These are phyloP conservation scores for Rhynchosporium graminicola DNA, from an alignment of 2,329 filamentous ascomycete species.

Conservation along the genomic window DNA sequence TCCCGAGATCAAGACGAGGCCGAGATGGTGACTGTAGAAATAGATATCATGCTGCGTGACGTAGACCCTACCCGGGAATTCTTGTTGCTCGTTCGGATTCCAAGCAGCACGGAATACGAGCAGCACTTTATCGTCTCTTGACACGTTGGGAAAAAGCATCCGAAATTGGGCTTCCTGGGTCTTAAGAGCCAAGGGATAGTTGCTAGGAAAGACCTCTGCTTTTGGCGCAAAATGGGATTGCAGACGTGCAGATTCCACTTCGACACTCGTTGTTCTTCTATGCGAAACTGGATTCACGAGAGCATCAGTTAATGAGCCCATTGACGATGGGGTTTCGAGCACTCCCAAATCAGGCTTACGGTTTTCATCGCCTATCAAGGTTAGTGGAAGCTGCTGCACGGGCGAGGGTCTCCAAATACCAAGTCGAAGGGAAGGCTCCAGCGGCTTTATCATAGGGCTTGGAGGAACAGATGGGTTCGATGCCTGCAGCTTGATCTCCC, in stretches of 20 bases:
- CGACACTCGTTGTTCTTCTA: conserved; percentile 37
- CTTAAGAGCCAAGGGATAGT: conserved; percentile 80
- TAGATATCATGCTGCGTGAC: conserved; percentile 86
- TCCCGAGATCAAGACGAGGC: conserved; percentile 80
- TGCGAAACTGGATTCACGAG: conserved; percentile 25
- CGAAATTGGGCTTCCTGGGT: conserved; percentile 93
- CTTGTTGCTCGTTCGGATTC: conserved; percentile 70
- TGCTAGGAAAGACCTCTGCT: conserved; percentile 59
- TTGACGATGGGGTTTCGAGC: conserved; percentile 26
- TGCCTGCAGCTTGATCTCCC: conserved; percentile 46
- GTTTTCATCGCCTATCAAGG: conserved; percentile 31
- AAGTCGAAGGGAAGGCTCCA: conserved; percentile 35
- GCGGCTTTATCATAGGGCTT: conserved; percentile 33
- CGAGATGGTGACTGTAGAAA: conserved; percentile 95
- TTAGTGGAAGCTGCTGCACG: neutral
- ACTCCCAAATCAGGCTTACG: conserved; percentile 33
- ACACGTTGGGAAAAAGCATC: conserved; percentile 81
- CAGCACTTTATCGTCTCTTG: conserved; percentile 77
- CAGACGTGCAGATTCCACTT: conserved; percentile 43
- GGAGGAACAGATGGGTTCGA: conserved; percentile 31
- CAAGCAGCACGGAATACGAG: conserved; percentile 93
- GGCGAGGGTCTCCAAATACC: conserved; percentile 2
- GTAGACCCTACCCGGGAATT: conserved; percentile 83
- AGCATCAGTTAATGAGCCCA: conserved; percentile 34
- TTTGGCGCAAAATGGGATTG: conserved; percentile 30